phyloP scores from a whole-genome alignment of 805 yeast species.

The Danielozyma ontarioensis region DNA sequence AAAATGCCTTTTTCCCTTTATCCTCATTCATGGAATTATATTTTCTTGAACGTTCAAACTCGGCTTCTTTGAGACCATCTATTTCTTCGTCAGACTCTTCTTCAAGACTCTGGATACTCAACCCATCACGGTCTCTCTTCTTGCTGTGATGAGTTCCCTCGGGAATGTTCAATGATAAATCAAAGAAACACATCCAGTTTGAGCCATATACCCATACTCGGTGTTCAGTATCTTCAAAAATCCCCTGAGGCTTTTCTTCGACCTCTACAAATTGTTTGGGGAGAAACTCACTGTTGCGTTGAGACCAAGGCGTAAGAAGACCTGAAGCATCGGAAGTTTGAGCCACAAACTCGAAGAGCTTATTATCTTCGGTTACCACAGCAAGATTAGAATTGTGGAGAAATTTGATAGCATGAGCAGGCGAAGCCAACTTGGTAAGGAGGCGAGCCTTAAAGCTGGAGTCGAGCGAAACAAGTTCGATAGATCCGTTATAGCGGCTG shows the following conservation, averaged over 20 bases:
- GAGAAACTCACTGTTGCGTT: slow-evolving; percentile 63
- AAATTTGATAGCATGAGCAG: slow-evolving; percentile 60
- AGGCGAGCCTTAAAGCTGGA: slow-evolving; percentile 22
- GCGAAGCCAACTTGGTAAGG: slow-evolving; percentile 54
- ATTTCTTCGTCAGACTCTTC: slow-evolving; percentile 21
- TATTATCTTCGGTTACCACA: slow-evolving; percentile 69
- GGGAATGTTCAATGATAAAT: slow-evolving; percentile 55
- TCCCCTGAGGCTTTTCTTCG: slow-evolving; percentile 68
- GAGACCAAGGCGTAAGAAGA: slow-evolving; percentile 72
- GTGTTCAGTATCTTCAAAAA: slow-evolving; percentile 45
- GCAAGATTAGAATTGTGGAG: slow-evolving; percentile 47
- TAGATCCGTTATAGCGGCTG: slow-evolving; percentile 59
- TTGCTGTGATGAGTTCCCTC: slow-evolving; percentile 19
- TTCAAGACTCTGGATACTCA: slow-evolving; percentile 32
- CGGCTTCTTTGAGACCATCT: slow-evolving; percentile 6
- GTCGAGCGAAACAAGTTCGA: slow-evolving; percentile 45
- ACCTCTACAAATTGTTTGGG: slow-evolving; percentile 55
- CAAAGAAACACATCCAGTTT: slow-evolving; percentile 74
- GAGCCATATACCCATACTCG: slow-evolving; percentile 86
- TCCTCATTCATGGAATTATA: slow-evolving; percentile 11
- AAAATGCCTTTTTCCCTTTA: slow-evolving; percentile 44
- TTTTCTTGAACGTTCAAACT: slow-evolving; percentile 4
- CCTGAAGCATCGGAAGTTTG: slow-evolving; percentile 12
- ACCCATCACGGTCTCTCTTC: slow-evolving; percentile 42
- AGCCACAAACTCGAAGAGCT: slow-evolving; percentile 62